Evolutionary conservation across 2,329 filamentous ascomycete species (phyloP), one percentile per base, ranked within the genome.

Genomic region (Colletotrichum sp.): DNA sequence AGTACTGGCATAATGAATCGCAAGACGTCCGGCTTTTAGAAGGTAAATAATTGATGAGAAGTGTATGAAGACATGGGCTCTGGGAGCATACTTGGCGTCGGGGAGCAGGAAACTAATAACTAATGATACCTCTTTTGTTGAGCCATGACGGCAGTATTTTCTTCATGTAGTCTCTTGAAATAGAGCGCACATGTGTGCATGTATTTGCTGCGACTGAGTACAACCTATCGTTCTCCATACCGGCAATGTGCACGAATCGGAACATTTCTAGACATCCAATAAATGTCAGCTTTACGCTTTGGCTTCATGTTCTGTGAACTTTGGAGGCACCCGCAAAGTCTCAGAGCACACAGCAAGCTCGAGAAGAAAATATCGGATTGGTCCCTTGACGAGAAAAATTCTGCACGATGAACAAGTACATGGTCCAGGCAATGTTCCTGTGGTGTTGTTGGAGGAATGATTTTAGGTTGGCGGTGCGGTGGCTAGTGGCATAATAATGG

Each of bases 1-100:
- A 76, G 74, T 26, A 76, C 71, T 7, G 74, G 74, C 2, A 76
- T 76, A 8, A 70, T 76, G 59, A 76, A 76, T 18, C 74, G 74
- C 36, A 76, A 73, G 61, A 9, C 74, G 30, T 75, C 73, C n/a
- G 73, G 73, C 21, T 64, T 75, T 34, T 75, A 32, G 68, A 8
- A 52, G 2, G 16, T 26, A 65, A 34, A 28, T 52, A 30, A 14
- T 18, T 24, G n/a, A 24, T 13, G 38, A 16, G 63, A 26, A n/a
- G 14, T 56, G 28, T 66, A 34, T 2, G 32, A 59, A 14, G 10
- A 59, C 16, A 8, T 34, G 3, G 48, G 9, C 24, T 12, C 9
- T 38, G 21, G 52, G 65, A 30, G 32, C 30, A 8, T 68, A n/a
- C 26, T 32, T 26, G 65, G 65, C 52, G 32, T 55, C 21, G 14